phyloP scores from a whole-genome alignment of 441 rosid species.

The Omphalea diandra region DNA sequence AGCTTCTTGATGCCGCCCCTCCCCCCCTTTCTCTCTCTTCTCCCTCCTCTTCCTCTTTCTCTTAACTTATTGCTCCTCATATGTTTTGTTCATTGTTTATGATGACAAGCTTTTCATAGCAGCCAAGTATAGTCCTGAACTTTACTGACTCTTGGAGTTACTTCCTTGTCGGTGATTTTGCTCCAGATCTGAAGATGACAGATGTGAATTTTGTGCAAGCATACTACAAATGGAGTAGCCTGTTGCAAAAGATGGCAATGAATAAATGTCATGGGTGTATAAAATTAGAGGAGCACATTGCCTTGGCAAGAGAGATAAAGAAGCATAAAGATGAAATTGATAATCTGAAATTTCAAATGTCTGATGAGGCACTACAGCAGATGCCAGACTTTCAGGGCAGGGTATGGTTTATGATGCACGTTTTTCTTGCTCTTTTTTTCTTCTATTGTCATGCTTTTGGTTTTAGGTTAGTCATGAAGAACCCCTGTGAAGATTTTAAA shows the following conservation, averaged over 20 bases:
- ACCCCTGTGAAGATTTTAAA: slow-evolving; percentile 21
- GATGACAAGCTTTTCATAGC: neutral
- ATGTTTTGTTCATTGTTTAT: neutral
- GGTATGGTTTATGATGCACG: slow-evolving; percentile 42
- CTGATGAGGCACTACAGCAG: slow-evolving; percentile 92
- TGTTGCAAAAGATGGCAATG: slow-evolving; percentile 72
- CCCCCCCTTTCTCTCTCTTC: neutral
- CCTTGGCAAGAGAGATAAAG: slow-evolving; percentile 65
- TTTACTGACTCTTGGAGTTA: neutral
- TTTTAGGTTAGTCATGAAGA: slow-evolving; percentile 10
- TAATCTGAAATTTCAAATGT: slow-evolving; percentile 59
- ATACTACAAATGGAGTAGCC: slow-evolving; percentile 57
- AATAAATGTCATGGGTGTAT: slow-evolving; percentile 92
- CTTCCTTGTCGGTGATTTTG: slow-evolving; percentile 13
- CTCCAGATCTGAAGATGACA: slow-evolving; percentile 78
- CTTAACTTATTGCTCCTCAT: neutral
- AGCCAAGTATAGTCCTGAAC: slow-evolving; percentile 4
- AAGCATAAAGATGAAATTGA: slow-evolving; percentile 65
- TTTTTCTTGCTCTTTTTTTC: slow-evolving; percentile 3
- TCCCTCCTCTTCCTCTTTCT: neutral
- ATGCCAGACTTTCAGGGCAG: slow-evolving; percentile 98
- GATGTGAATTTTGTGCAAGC: slow-evolving; percentile 59
- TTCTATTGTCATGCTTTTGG: slow-evolving; percentile 19
- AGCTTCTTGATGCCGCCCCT: too few relatives aligned
- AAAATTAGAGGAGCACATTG: slow-evolving; percentile 81